Percentiles rank a stretch among this genome's conserved stretches.
Evolutionary conservation across 495 filamentous ascomycete species (phyloP).

Genomic region (Physcia stellaris): DNA sequence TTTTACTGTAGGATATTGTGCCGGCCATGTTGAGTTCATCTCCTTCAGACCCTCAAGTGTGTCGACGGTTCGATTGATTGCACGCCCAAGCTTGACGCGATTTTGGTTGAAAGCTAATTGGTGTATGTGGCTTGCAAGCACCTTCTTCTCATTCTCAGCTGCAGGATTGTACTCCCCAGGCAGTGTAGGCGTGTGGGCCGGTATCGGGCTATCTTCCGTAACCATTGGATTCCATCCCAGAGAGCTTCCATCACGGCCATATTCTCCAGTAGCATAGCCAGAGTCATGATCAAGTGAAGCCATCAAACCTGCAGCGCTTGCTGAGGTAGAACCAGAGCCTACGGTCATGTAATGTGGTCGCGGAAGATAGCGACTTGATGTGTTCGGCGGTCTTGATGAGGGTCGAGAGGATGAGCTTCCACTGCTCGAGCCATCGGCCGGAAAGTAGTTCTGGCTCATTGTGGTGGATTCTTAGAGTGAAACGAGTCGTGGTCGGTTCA

Average conservation of each 20-base stretch:
- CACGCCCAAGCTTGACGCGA: conserved; percentile 65
- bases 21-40: conserved; percentile 85
- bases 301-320: conserved; percentile 56
- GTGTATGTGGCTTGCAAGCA: conserved; percentile 56
- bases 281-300: conserved; percentile 69
- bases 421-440: conserved; percentile 25
- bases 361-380: conserved; percentile 22
- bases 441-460: conserved; percentile 67
- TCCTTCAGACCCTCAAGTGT: conserved; percentile 67
- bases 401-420: conserved; percentile 5
- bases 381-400: conserved; percentile 1
- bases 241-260: conserved; percentile 26
- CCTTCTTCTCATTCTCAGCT: conserved; percentile 44
- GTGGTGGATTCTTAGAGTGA: too few relatives aligned
- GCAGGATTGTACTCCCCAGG: conserved; percentile 35
- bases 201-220: conserved; percentile 53
- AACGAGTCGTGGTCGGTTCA: neutral
- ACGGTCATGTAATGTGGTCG: conserved; percentile 74
- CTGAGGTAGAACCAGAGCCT: conserved; percentile 65
- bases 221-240: conserved; percentile 42
- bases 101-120: conserved; percentile 81
- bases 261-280: conserved; percentile 66
- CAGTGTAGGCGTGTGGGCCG: conserved; percentile 39
- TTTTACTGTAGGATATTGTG: conserved; percentile 83
- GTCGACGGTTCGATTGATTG: conserved; percentile 74